phyloP scores from a whole-genome alignment of 108 stramenopile species.

The Skeletonema marinoi region DNA sequence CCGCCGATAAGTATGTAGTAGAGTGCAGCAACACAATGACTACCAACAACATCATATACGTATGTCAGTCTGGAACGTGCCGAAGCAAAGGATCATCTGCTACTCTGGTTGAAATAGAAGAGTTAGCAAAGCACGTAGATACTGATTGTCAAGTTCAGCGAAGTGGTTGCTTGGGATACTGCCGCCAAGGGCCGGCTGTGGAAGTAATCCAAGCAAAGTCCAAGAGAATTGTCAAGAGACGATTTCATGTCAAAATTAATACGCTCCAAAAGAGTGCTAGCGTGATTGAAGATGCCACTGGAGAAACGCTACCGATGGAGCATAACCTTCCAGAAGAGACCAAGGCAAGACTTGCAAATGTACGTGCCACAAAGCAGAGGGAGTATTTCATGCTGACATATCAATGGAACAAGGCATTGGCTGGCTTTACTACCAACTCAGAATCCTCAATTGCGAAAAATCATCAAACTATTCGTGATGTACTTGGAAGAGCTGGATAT shows the following conservation, averaged over 20 bases:
- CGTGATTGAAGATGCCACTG: conserved; percentile 15
- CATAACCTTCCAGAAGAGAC: background rate
- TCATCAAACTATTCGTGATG: background rate
- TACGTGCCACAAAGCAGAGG: background rate
- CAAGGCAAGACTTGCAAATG: background rate
- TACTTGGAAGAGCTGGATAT: background rate
- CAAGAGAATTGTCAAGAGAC: background rate
- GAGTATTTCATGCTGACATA: background rate
- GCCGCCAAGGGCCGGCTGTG: conserved; percentile 20
- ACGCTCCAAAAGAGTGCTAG: conserved; percentile 10
- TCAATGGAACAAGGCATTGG: conserved; percentile 27
- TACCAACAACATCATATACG: conserved; percentile 2
- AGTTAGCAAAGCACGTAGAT: background rate
- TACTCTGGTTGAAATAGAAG: conserved; percentile 17
- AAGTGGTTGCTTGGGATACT: conserved; percentile 19
- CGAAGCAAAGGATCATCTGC: conserved; percentile 1
- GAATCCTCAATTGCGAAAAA: background rate
- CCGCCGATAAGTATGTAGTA: too few relatives aligned
- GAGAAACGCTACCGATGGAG: background rate
- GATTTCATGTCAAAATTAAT: background rate
- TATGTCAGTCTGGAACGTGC: conserved; percentile 21
- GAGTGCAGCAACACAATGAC: too few relatives aligned
- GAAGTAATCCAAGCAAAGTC: background rate
- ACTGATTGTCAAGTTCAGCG: background rate
- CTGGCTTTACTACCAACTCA: background rate